Base-by-base conservation (phyloP, 371 early-diverging fungal genomes). In the Rhizopus sp. region DNA sequence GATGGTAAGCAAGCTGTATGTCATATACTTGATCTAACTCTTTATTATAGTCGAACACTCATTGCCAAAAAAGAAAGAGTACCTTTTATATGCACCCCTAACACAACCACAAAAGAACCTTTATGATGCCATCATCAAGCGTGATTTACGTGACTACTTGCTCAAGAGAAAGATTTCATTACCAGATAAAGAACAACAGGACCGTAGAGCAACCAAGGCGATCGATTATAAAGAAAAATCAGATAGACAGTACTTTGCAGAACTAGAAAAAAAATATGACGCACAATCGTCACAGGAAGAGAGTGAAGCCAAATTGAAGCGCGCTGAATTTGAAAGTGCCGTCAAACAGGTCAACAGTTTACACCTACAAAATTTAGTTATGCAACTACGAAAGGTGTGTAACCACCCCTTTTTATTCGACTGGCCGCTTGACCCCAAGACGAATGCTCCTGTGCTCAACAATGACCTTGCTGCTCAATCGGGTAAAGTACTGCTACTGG, bases 391-490 rank as follows among this genome's bases (percentile, higher is more conserved):
- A 63, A 97, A 97, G 66, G 90, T 90, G 46, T 97, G 97, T 77
- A 95, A 95, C 64, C 98, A 97, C 66, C 98, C 98, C 1, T 95
- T 89, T 66, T 72, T 97, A 15, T 94, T 96, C 59, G 89, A 93
- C 46, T 86, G 88, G 78, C 91, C 90, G 0, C 38, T 77, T 33
- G 84, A 87, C 62, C 77, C 79, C 1, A 60, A 66, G 17, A 86
- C 87, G 1, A 69, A 67, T 4, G 55, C 70, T 5, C 70, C 65
- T 7, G 62, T 82, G 23, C 60, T 80, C 7, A 78, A 78, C 31
- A 74, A 85, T 5, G 85, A 86, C 5, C 68, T 87, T n/a, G 85
- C 82, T 57, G 75, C 69, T 55, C 77, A 77, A 44, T 83, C 91
- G 4, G 98, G 99, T 12, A 98, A 98, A 71, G 86, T 97, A 66